phyloP scores from a whole-genome alignment of 2,329 filamentous ascomycete species.

The Fusarium chlamydosporum region DNA sequence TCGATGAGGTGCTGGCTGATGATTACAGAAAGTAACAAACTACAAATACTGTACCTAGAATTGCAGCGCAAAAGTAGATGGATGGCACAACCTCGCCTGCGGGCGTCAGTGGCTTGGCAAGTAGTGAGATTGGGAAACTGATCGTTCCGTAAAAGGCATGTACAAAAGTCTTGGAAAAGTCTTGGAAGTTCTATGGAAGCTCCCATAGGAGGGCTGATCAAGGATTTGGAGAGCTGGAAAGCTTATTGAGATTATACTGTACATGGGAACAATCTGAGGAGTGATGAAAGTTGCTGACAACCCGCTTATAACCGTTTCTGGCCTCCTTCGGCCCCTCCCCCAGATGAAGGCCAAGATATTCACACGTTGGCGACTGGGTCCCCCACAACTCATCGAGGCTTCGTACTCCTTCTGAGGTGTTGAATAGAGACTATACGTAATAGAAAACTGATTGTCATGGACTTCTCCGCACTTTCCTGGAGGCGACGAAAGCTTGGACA shows the following conservation, averaged over 20 bases:
- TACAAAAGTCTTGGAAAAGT: conserved; percentile 38
- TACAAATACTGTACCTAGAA: not conserved
- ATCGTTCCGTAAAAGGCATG: conserved; percentile 37
- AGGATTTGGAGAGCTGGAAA: conserved; percentile 32
- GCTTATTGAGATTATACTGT: conserved; percentile 30
- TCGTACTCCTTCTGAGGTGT: conserved; percentile 24
- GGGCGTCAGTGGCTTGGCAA: conserved; percentile 36
- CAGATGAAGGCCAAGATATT: conserved; percentile 39
- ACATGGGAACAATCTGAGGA: conserved; percentile 6
- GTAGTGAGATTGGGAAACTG: conserved; percentile 12
- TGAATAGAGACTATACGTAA: conserved; percentile 39
- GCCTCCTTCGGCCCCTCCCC: conserved; percentile 39
- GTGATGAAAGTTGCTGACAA: conserved; percentile 16
- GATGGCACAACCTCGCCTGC: conserved; percentile 16
- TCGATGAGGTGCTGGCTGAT: not conserved
- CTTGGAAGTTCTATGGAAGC: conserved; percentile 33
- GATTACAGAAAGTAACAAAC: not conserved
- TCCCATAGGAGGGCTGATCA: conserved; percentile 1
- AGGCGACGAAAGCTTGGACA: conserved; percentile 26
- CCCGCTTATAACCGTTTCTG: conserved; percentile 38
- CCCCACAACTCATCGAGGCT: conserved; percentile 32
- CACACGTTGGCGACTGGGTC: conserved; percentile 26
- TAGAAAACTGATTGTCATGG: conserved; percentile 25
- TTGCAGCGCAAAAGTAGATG: not conserved
- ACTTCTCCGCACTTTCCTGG: conserved; percentile 36